Evolutionary conservation across 2,329 filamentous ascomycete genomes (phyloP).

Genomic region (Chrysoporthe puriensis): DNA sequence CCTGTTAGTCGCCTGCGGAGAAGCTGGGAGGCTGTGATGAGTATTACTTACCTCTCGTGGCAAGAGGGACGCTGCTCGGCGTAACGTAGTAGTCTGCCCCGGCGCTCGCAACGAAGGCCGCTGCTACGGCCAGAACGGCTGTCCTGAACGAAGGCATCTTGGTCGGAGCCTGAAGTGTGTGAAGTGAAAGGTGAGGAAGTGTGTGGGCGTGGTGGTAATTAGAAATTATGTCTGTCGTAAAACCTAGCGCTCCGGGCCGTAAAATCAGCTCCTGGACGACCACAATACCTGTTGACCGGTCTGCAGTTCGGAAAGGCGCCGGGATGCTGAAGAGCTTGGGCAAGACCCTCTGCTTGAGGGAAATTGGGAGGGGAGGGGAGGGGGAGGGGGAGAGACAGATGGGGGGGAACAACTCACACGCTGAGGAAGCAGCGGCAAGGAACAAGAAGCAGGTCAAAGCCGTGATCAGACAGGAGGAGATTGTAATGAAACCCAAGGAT

Average conservation of each 20-base stretch:
- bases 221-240: not conserved
- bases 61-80: slow-evolving; percentile 60
- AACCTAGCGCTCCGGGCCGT: not conserved
- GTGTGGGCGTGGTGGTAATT: not conserved
- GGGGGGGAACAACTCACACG: slow-evolving; percentile 12
- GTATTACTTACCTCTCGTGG: slow-evolving; percentile 53
- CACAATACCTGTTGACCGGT: not conserved
- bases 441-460: slow-evolving; percentile 3
- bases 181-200: not conserved
- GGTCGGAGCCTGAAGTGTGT: not conserved
- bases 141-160: slow-evolving; percentile 60
- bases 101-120: slow-evolving; percentile 55
- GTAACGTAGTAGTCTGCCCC: slow-evolving; percentile 65
- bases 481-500: not conserved
- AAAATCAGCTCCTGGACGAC: not conserved
- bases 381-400: not conserved
- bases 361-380: not conserved
- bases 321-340: not conserved
- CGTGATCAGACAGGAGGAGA: not conserved
- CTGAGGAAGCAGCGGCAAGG: slow-evolving; percentile 3
- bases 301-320: not conserved
- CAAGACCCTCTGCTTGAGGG: not conserved
- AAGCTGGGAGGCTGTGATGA: not conserved
- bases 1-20: not conserved
- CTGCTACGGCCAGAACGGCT: slow-evolving; percentile 57